These are phyloP conservation scores for Scutellaria galericulata DNA, from an alignment of 257 asterid species.

Conservation along the genomic window DNA sequence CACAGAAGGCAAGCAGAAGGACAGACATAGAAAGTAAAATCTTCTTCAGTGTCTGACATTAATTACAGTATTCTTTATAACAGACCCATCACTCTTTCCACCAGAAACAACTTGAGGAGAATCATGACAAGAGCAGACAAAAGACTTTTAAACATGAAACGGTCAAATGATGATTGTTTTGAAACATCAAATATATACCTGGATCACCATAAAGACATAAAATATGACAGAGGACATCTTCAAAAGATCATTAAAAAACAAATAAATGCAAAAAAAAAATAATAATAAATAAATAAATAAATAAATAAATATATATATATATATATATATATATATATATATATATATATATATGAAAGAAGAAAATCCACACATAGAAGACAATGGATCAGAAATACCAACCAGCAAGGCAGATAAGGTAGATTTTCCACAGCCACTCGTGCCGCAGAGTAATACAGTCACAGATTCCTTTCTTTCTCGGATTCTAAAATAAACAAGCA, in stretches of 20 bases:
- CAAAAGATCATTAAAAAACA: constrained; percentile 14
- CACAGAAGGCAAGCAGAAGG: constrained; percentile 7
- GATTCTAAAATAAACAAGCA: constrained; percentile 58
- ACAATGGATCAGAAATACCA: constrained; percentile 36
- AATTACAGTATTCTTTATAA: constrained; percentile 5
- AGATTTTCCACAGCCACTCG: constrained; percentile 99
- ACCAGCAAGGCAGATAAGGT: constrained; percentile 99
- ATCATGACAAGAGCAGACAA: constrained; percentile 1
- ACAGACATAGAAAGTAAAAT: constrained; percentile 27
- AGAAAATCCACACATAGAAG: constrained; percentile 17
- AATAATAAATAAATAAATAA: too few species aligned
- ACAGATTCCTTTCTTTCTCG: constrained; percentile 93
- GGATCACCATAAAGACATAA: background rate
- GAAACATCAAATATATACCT: background rate
- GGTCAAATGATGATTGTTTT: constrained; percentile 14
- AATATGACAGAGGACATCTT: constrained; percentile 8
- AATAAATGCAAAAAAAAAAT: background rate
- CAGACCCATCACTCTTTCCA: background rate
- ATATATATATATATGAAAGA: background rate
- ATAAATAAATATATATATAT: too few species aligned
- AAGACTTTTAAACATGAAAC: constrained; percentile 6
- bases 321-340: too few species aligned
- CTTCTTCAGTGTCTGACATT: background rate
- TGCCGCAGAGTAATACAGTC: constrained; percentile 89
- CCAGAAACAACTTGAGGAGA: constrained; percentile 18